Base-by-base conservation (phyloP, 129 eudicot species). In the Cynara cardunculus region DNA sequence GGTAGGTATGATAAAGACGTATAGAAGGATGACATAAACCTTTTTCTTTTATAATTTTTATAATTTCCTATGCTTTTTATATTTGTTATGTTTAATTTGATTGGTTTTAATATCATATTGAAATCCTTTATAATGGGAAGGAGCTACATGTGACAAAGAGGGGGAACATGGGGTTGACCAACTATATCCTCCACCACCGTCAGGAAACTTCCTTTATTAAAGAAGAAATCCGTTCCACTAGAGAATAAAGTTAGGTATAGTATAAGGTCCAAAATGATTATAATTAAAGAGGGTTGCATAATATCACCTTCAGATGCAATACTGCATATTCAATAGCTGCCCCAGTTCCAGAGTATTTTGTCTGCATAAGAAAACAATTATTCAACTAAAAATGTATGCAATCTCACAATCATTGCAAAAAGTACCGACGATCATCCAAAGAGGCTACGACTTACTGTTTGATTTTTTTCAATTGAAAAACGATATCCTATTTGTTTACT, bases 281-380 rank as follows among this genome's bases (percentile, higher is more conserved):
- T 65, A 31, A 69, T 69, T 30, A 69, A 22, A 39, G 44, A 67
- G 13, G 74, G 67, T 24, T 61, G 35, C 26, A 1, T 25, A 77
- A 70, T 19, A 71, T 77, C 80, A 94, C 98, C 95, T 91, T 89
- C 13, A 94, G 87, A 83, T 89, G 89, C 34, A 80, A 6, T 0
- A 94, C 97, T 37, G 98, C 98, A 90, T 88, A 94, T 88, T 94
- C 98, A 86, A 94, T 86, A 41, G 97, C 98, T 62, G 98, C 98
- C 81, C 98, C 97, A 39, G 81, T 85, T 69, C 98, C 94, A 2
- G 95, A 78, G 79, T 89, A 91, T 73, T 84, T 94, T 75, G 53
- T 89, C 98, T 93, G 91, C 82, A 86, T 19, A 79, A 30, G 13
- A 19, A 77, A 70, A 26, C 82, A 83, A 19, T 37, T 77, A 71